Conservation (phyloP, 1,284 basidiomycete species). For the Gymnopus androsaceus region DNA sequence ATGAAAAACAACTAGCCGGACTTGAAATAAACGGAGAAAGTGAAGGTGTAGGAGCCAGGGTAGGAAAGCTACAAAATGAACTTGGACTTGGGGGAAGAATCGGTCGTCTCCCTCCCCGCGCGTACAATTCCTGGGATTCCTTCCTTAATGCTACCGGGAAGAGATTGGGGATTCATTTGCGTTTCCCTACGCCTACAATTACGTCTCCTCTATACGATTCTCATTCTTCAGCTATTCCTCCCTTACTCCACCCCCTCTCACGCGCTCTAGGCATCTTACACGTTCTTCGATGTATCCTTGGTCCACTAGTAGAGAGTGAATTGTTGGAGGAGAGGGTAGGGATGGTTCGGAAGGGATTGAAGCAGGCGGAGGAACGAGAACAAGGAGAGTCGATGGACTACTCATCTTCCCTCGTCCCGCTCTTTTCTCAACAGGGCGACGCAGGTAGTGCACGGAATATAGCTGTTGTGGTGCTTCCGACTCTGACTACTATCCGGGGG, state of each 20-base stretch:
- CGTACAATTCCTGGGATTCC: slow-evolving; percentile 47
- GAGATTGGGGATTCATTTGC: slow-evolving; percentile 40
- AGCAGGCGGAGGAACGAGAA: background rate
- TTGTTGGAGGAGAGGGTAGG: slow-evolving; percentile 49
- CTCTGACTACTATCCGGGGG: too few species aligned
- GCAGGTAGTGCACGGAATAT: background rate
- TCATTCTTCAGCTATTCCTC: background rate
- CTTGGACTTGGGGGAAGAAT: slow-evolving; percentile 30
- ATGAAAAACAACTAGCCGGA: background rate
- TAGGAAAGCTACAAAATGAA: background rate
- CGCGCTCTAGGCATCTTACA: slow-evolving; percentile 45
- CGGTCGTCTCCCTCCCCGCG: slow-evolving; percentile 46
- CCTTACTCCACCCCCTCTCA: slow-evolving; percentile 27
- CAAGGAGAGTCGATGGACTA: slow-evolving; percentile 16
- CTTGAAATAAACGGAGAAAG: too few species aligned
- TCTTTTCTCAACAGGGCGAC: slow-evolving; percentile 58
- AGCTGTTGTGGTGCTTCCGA: background rate
- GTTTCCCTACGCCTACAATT: background rate
- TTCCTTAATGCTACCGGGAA: slow-evolving; percentile 42
- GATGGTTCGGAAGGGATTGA: slow-evolving; percentile 39
- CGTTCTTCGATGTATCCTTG: slow-evolving; percentile 51
- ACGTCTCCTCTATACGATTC: background rate
- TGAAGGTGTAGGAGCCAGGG: too few species aligned
- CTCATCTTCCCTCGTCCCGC: slow-evolving; percentile 42
- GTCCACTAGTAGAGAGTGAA: slow-evolving; percentile 50